Evolutionary conservation across 345 rosid genomes (phyloP).

Genomic region (Eucalyptus guilfoylei): DNA sequence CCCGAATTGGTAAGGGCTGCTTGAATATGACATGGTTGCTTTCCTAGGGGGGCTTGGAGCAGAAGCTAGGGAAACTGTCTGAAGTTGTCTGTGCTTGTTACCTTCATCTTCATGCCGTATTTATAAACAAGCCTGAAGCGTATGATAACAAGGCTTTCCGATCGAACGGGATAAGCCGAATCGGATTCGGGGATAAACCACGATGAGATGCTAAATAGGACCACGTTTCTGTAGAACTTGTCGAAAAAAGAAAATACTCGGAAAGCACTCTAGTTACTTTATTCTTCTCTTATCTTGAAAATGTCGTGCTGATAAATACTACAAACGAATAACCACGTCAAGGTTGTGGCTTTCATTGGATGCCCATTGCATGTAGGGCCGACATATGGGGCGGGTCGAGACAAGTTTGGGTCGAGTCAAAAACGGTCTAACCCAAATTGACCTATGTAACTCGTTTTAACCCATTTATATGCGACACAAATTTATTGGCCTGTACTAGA

Average conservation of each 20-base stretch:
- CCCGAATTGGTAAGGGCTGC: not conserved
- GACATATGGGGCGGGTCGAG: not conserved
- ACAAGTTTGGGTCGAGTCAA: fast-evolving
- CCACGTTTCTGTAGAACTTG: not conserved
- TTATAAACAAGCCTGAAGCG: not conserved
- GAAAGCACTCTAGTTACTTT: not conserved
- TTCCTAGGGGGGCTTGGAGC: not conserved
- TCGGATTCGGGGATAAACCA: not conserved
- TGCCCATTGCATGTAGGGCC: not conserved
- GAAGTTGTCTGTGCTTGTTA: not conserved
- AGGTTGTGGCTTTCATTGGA: not conserved
- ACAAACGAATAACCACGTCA: not conserved
- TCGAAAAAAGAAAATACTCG: not conserved
- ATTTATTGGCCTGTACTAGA: not conserved
- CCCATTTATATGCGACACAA: not conserved
- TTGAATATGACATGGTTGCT: not conserved
- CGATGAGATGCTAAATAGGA: not conserved
- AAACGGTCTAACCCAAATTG: not conserved
- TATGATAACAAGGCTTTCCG: not conserved
- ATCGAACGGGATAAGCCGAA: not conserved
- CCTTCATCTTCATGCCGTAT: not conserved
- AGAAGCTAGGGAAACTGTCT: not conserved
- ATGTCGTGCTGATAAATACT: not conserved
- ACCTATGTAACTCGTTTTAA: not conserved
- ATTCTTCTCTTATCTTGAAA: not conserved